A percentile compares a stretch with the other conserved stretches of the same genome.
phyloP scores from a whole-genome alignment of 768 basidiomycete genomes.

The Asterophora lycoperdoides region DNA sequence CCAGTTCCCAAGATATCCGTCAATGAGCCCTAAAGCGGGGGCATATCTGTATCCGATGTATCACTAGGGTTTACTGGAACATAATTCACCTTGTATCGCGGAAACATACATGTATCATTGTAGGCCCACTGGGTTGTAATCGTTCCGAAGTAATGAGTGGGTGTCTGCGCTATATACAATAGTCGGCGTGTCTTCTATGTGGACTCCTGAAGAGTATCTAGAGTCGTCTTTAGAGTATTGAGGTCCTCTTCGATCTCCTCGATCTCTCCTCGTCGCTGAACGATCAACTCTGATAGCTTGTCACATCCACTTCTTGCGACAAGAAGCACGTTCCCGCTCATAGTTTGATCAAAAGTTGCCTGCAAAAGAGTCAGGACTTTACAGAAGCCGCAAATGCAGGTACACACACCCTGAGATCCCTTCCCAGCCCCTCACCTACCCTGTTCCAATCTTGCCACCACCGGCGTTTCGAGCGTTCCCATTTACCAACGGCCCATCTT shows the following conservation, averaged over 20 bases:
- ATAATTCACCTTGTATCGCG: conserved; percentile 4
- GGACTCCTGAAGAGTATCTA: conserved; percentile 20
- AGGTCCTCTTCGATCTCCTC: conserved; percentile 41
- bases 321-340: conserved; percentile 49
- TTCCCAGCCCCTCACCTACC: conserved; percentile 55
- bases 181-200: conserved; percentile 1
- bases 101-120: conserved; percentile 3
- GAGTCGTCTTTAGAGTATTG: conserved; percentile 32
- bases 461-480: conserved; percentile 61
- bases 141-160: not conserved
- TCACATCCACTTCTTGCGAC: conserved; percentile 48
- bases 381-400: not conserved
- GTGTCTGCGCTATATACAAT: too few relatives aligned
- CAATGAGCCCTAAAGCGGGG: conserved; percentile 2
- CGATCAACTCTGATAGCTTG: conserved; percentile 38
- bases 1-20: conserved; percentile 22
- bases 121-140: too few relatives aligned
- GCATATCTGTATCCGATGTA: conserved; percentile 3
- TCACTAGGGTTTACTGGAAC: conserved; percentile 2
- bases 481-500: conserved; percentile 60
- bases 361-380: conserved; percentile 20
- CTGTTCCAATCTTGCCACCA: conserved; percentile 71
- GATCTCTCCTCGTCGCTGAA: conserved; percentile 42
- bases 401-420: conserved; percentile 56
- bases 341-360: conserved; percentile 41